Base-by-base conservation (phyloP, 257 asterid genomes). In the Petunia axillaris region DNA sequence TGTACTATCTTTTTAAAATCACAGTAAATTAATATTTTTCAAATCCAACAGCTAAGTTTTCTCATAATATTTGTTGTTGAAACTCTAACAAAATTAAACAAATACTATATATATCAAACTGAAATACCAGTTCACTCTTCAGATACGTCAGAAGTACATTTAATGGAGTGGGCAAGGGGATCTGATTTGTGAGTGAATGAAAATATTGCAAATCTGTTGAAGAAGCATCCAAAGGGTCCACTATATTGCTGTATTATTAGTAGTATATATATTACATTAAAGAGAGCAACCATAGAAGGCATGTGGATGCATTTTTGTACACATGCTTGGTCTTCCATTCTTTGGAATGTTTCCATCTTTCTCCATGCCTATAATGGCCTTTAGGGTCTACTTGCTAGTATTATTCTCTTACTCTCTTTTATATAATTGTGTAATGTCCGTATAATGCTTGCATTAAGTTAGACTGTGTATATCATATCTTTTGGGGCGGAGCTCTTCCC, bases 241-340 rank as follows among this genome's bases (percentile, higher is more conserved):
- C 80, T 41, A 25, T 25, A 25, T 82, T 50, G 46, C 2, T 50
- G 62, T 50, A 48, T 48, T 48, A 13, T 71, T 66, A 15, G 37
- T 66, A 40, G 53, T n/a, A 64, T 36, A 53, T 52, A 52, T 70
- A 54, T 38, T 62, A 57, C 11, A 80, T 39, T 58, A 77, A 77
- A 57, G 44, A 77, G 58, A 59, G 70, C 54, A 14, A 80, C 62
- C 37, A 43, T 13, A 71, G 59, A 48, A 57, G 64, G 75, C 86
- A 83, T 83, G 88, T 85, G 88, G 83, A 40, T 85, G 86, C 84
- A 76, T 66, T 80, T 53, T 48, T 76, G 83, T 76, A 80, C 86
- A 80, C 84, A 80, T 76, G 86, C 81, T 36, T 80, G 37, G 54
- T 58, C 86, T 80, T 78, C 57, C n/a, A 25, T 40, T 14, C 1